Percentiles rank a stretch among this genome's conserved stretches.
phyloP scores from a whole-genome alignment of 2,329 filamentous ascomycete species.

The Pseudocercospora pini-densiflorae region DNA sequence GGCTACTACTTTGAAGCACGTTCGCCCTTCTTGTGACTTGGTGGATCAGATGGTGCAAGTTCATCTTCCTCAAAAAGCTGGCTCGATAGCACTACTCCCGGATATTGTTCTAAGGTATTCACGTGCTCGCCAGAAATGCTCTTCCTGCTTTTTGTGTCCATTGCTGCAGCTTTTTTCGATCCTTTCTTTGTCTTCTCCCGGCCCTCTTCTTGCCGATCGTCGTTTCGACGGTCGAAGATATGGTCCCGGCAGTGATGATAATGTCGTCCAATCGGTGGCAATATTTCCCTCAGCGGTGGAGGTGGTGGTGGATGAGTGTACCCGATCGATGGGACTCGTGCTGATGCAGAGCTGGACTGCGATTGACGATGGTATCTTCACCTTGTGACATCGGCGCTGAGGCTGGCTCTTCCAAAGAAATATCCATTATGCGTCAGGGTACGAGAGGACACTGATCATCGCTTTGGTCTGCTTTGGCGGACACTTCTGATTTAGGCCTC shows the following conservation, averaged over 20 bases:
- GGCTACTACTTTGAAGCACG: conserved; percentile 32
- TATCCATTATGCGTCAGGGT: too few species aligned
- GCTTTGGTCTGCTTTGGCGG: too few species aligned
- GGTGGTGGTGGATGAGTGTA: too few species aligned
- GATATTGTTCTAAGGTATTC: conserved; percentile 19
- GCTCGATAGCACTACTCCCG: conserved; percentile 24
- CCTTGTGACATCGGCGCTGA: too few species aligned
- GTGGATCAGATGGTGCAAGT: conserved; percentile 19
- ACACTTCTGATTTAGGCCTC: too few species aligned
- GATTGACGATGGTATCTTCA: too few species aligned
- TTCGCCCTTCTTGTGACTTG: conserved; percentile 32
- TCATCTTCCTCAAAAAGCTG: conserved; percentile 22
- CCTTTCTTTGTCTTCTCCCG: conserved; percentile 31
- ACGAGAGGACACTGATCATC: too few species aligned
- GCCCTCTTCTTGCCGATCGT: conserved; percentile 41
- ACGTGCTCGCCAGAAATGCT: conserved; percentile 20
- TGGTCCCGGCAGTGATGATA: conserved; percentile 53
- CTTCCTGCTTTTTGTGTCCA: conserved; percentile 49
- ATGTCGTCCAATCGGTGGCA: conserved; percentile 58
- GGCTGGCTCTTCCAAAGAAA: too few species aligned
- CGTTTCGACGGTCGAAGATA: conserved; percentile 42
- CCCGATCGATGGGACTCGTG: too few species aligned
- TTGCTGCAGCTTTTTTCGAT: conserved; percentile 45
- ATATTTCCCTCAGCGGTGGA: too few species aligned
- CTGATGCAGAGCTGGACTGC: too few species aligned